These are phyloP conservation scores for Gossypium thurberi DNA, from an alignment of 345 rosid genomes.

Conservation along the genomic window DNA sequence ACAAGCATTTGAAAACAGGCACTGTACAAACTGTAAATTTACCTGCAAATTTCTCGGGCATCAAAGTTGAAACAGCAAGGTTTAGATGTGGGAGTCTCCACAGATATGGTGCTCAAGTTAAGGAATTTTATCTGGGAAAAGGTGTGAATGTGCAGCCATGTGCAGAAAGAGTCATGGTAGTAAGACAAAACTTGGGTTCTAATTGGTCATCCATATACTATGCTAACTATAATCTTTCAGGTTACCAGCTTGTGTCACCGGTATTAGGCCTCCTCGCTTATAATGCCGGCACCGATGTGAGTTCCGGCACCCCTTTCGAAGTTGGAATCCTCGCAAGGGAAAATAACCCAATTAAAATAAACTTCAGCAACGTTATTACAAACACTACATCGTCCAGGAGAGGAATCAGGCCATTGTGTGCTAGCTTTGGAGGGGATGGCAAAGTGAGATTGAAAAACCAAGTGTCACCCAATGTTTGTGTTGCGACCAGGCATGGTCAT, in stretches of 20 bases:
- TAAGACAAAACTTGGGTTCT: constrained; percentile 58
- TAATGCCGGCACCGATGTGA: constrained; percentile 36
- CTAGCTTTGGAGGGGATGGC: constrained; percentile 55
- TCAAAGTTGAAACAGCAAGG: constrained; percentile 50
- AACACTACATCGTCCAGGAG: constrained; percentile 17
- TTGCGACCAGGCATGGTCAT: constrained; percentile 61
- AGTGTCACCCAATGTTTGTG: constrained; percentile 50
- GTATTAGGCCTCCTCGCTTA: constrained; percentile 78
- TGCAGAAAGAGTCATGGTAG: constrained; percentile 68
- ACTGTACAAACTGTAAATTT: constrained; percentile 39
- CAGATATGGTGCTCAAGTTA: constrained; percentile 68
- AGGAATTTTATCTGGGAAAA: constrained; percentile 57
- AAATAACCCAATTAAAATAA: constrained; percentile 48
- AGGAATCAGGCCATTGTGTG: constrained; percentile 52
- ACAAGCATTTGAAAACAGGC: constrained; percentile 50
- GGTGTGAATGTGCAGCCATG: constrained; percentile 73
- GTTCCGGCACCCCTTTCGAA: constrained; percentile 45
- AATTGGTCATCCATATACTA: constrained; percentile 74
- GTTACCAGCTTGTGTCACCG: constrained; percentile 71
- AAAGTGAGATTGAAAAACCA: constrained; percentile 44
- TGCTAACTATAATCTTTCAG: constrained; percentile 66
- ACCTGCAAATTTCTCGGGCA: constrained; percentile 75
- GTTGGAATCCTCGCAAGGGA: constrained; percentile 41
- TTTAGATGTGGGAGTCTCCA: constrained; percentile 88
- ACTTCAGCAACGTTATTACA: constrained; percentile 36